A percentile compares a stretch with the other conserved stretches of the same genome.
phyloP scores from a whole-genome alignment of 805 yeast genomes.

The Lachancea mirantina region DNA sequence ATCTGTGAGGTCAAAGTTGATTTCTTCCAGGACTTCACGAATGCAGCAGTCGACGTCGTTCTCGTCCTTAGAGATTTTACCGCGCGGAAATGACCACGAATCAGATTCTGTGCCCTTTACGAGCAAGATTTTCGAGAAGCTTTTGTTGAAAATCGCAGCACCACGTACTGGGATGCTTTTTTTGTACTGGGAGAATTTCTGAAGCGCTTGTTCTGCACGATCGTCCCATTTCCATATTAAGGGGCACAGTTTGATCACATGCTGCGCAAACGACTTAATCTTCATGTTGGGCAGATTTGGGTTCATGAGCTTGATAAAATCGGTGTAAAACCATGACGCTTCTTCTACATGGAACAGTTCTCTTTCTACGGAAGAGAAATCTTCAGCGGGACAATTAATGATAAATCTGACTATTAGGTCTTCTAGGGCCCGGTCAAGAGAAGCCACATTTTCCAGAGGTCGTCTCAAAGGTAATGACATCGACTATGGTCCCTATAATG shows the following conservation, averaged over 20 bases:
- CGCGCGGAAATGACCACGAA: conserved; percentile 96
- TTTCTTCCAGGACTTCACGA: conserved; percentile 89
- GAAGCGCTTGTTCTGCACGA: conserved; percentile 65
- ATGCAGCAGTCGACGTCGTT: conserved; percentile 81
- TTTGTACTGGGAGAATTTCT: conserved; percentile 78
- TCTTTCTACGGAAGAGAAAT: conserved; percentile 57
- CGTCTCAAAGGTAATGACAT: conserved; percentile 57
- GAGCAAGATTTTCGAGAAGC: conserved; percentile 61
- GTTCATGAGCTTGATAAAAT: conserved; percentile 65
- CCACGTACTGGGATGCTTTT: conserved; percentile 93
- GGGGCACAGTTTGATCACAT: conserved; percentile 63
- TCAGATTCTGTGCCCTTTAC: conserved; percentile 78
- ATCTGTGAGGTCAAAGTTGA: conserved; percentile 76
- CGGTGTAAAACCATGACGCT: conserved; percentile 96
- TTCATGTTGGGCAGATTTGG: conserved; percentile 71
- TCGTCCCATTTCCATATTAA: conserved; percentile 79
- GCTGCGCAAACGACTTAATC: conserved; percentile 67
- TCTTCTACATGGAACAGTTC: conserved; percentile 93
- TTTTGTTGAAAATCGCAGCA: conserved; percentile 73
- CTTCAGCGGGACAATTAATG: conserved; percentile 87
- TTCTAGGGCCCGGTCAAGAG: conserved; percentile 68
- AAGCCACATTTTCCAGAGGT: conserved; percentile 48
- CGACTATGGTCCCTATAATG: too few species aligned
- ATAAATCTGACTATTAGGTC: conserved; percentile 87
- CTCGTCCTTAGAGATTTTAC: conserved; percentile 92